Base-by-base conservation (phyloP, 768 basidiomycete species). In the Asterophora lycoperdoides region DNA sequence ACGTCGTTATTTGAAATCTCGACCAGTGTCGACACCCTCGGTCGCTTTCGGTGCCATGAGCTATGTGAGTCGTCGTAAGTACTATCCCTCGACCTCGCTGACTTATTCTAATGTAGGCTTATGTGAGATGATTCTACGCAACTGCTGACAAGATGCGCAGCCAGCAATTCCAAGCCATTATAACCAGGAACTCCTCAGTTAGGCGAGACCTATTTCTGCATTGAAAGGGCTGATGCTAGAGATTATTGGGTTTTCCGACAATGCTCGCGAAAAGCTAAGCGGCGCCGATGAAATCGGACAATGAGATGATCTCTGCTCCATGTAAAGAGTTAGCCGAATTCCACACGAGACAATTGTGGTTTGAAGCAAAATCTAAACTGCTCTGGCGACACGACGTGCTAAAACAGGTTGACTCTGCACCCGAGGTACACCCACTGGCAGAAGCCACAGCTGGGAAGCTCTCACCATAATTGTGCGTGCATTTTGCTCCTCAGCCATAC, bases 1-100 rank as follows among this genome's bases (percentile, higher is more conserved):
- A 26, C 29, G 4, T 8, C 35, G 15, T 44, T 17, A 0, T 13
- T 5, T 7, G 26, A 28, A 4, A 15, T 18, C 6, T 23, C 23
- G 3, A 23, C 23, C 23, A 3, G 6, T 23, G 23, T 17, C 4
- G 19, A 9, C 17, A 8, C 51, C 8, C 8, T 48, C n/a, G 17
- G 69, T 78, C 4, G 83, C 86, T 0, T 81, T 85, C 6, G 88
- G 88, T 2, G 88, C 87, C 3, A 89, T 89, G 83, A 87, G 85
- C 63, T 75, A 84, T 65, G 86, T 87, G 60, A 41, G 84, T 37
- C 49, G 18, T 32, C 14, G n/a, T n/a, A n/a, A n/a, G 18, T 26
- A n/a, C 14, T 30, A 13, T 14, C 10, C 39, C 46, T 17, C 4
- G 26, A 35, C 43, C 23, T 42, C 34, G 44, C 15, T 46, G 17